Evolutionary conservation across 73 alveolate species (phyloP).

Genomic region (Paramecium biaurelia): DNA sequence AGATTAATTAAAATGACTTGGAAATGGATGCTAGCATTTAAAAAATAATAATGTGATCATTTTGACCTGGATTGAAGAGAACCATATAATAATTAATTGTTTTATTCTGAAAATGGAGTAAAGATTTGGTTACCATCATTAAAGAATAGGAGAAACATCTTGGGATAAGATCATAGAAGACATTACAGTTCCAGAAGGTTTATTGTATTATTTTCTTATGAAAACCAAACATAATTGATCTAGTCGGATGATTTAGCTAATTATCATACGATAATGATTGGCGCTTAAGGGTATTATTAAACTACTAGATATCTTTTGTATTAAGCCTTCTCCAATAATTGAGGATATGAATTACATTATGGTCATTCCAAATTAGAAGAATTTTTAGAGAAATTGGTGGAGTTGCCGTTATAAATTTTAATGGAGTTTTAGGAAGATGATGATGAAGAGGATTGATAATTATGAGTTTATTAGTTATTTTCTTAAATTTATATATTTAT

Average conservation of each 20-base stretch:
- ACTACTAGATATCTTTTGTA: neutral
- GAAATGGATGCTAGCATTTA: slow-evolving; percentile 26
- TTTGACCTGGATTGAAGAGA: slow-evolving; percentile 42
- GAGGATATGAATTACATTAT: slow-evolving; percentile 5
- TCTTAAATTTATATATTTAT: neutral
- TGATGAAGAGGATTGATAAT: neutral
- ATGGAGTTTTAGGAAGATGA: slow-evolving; percentile 45
- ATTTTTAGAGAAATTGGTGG: neutral
- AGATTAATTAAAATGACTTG: slow-evolving; percentile 36
- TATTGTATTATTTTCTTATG: neutral
- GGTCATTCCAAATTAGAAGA: slow-evolving; percentile 1
- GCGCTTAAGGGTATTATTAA: slow-evolving; percentile 2
- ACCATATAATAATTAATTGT: neutral
- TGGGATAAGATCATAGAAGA: slow-evolving; percentile 44
- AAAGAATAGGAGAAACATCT: slow-evolving; percentile 13
- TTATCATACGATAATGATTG: neutral
- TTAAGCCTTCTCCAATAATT: neutral
- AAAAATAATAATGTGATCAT: neutral
- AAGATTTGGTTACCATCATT: slow-evolving; percentile 8
- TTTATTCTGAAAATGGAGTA: slow-evolving; percentile 4
- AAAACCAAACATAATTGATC: neutral
- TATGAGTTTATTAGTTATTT: neutral
- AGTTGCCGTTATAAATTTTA: slow-evolving; percentile 2
- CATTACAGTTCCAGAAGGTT: slow-evolving; percentile 25
- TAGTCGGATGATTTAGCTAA: slow-evolving; percentile 20